Conservation (phyloP, 805 yeast genomes). For the Hanseniaspora clermontiae region DNA sequence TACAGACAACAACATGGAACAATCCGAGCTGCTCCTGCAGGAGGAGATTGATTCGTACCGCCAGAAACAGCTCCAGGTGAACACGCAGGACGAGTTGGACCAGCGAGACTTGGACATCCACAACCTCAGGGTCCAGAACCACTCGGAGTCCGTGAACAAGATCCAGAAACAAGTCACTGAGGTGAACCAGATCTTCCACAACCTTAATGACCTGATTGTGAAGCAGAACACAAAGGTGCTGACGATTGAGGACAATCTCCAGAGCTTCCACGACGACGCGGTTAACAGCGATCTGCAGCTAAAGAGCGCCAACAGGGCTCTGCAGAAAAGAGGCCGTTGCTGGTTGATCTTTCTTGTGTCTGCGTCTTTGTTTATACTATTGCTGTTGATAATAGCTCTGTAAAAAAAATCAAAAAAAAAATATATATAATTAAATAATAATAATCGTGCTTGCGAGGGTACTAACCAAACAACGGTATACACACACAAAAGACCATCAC, state of each 20-base stretch:
- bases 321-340: conserved; percentile 58
- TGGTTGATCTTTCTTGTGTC: conserved; percentile 52
- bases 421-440: conserved; percentile 42
- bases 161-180: conserved; percentile 71
- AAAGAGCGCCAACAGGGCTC: conserved; percentile 61
- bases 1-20: conserved; percentile 18
- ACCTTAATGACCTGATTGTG: conserved; percentile 59
- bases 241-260: conserved; percentile 67
- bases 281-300: conserved; percentile 62
- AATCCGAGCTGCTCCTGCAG: conserved; percentile 28
- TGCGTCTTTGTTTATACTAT: conserved; percentile 43
- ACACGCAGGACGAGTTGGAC: conserved; percentile 24
- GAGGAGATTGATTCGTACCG: conserved; percentile 17
- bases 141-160: conserved; percentile 58
- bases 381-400: conserved; percentile 42
- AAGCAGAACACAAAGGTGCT: conserved; percentile 82
- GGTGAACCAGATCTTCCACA: conserved; percentile 73
- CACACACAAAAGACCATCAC: too few species aligned
- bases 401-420: conserved; percentile 31
- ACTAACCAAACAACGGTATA: too few species aligned
- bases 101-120: conserved; percentile 54
- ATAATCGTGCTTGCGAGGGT: too few species aligned
- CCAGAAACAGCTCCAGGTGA: conserved; percentile 24
- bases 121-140: conserved; percentile 49
- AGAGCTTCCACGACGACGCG: conserved; percentile 49